Conservation (phyloP, 179 eudicot species). For the Actinidia chinensis region DNA sequence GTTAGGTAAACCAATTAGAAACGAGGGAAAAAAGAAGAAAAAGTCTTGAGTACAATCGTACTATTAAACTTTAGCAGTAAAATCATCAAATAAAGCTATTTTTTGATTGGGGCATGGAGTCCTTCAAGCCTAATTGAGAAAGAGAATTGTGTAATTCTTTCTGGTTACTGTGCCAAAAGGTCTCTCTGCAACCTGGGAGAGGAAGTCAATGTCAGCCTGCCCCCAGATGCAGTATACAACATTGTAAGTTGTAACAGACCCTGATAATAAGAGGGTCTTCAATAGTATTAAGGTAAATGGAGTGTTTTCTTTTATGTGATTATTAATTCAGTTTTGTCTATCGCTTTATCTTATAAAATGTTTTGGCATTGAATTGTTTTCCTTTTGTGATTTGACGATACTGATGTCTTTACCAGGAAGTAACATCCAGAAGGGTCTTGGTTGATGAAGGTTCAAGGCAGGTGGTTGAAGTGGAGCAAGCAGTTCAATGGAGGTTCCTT, state of each 20-base stretch:
- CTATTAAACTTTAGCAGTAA: neutral
- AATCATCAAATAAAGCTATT: neutral
- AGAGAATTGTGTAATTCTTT: constrained; percentile 21
- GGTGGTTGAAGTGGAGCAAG: constrained; percentile 93
- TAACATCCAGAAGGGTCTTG: constrained; percentile 74
- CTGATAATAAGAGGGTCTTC: constrained; percentile 93
- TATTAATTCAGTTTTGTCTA: neutral
- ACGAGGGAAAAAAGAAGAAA: neutral
- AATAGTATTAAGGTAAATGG: constrained; percentile 77
- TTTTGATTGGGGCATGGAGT: neutral
- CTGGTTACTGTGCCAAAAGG: constrained; percentile 97
- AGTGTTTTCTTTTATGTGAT: neutral
- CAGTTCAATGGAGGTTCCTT: constrained; percentile 94
- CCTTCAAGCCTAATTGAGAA: neutral
- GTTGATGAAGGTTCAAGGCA: constrained; percentile 85
- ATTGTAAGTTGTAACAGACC: constrained; percentile 93
- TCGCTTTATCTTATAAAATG: neutral
- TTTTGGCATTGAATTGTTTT: neutral
- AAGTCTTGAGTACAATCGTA: neutral
- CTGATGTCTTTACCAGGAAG: constrained; percentile 58
- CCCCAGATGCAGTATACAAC: constrained; percentile 91
- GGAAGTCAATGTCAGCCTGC: constrained; percentile 71
- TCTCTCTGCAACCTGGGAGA: constrained; percentile 78
- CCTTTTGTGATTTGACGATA: constrained; percentile 11
- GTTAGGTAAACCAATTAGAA: neutral